Evolutionary conservation across 2,329 filamentous ascomycete species (phyloP).

Genomic region (Trichoderma pleuroti): DNA sequence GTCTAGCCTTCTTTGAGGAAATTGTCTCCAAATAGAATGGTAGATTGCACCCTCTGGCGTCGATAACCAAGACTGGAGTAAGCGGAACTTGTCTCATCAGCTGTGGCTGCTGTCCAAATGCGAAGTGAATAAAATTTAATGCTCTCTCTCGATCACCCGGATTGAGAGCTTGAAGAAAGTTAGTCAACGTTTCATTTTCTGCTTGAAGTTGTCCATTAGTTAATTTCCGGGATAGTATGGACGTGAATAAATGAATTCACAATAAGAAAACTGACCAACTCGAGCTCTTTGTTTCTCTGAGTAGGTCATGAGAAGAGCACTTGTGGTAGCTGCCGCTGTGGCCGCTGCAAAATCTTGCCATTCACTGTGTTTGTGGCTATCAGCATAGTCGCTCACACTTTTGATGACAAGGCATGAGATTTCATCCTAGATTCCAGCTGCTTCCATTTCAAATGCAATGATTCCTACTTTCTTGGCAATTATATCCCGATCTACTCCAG

Average conservation of each 20-base stretch:
- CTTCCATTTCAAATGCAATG: neutral
- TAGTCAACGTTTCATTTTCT: neutral
- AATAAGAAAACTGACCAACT: neutral
- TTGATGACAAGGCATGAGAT: neutral
- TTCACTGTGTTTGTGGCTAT: neutral
- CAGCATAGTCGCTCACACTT: neutral
- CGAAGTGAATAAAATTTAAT: neutral
- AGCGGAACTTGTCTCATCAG: neutral
- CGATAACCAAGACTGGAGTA: neutral
- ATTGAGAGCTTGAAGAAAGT: neutral
- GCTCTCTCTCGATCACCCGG: neutral
- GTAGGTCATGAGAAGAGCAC: neutral
- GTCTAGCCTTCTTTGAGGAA: neutral
- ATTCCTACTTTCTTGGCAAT: neutral
- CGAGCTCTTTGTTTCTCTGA: neutral
- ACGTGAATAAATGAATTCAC: neutral
- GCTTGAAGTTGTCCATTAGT: neutral
- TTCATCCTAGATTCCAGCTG: neutral
- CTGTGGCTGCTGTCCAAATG: neutral
- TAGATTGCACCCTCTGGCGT: neutral
- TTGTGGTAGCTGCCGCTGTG: neutral
- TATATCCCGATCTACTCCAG: neutral
- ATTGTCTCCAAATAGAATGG: neutral
- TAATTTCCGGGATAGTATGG: neutral
- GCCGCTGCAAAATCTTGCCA: neutral